Percentiles rank a stretch among this genome's conserved stretches.
Evolutionary conservation across 257 asterid genomes (phyloP).

Genomic region (Linaria vulgaris): DNA sequence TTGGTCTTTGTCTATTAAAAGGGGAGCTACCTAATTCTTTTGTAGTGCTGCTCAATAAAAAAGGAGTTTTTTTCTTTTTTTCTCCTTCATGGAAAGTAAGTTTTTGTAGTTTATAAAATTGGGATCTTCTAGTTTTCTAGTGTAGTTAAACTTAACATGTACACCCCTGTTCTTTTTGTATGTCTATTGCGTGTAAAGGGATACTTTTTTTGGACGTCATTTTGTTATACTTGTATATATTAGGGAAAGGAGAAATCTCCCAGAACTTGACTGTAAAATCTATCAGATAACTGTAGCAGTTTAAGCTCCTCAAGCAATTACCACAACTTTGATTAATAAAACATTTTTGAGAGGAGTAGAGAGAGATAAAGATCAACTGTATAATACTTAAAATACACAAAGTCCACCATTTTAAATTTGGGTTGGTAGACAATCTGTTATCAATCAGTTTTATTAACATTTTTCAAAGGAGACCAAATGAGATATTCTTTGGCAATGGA

Average conservation of each 20-base stretch:
- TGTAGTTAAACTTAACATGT: no score
- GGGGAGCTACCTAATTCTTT: no score
- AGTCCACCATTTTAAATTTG: background rate
- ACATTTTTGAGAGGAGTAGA: background rate
- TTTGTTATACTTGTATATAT: background rate
- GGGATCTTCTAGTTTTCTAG: no score
- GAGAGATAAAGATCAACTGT: background rate
- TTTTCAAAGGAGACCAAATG: background rate
- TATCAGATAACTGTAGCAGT: constrained; percentile 2
- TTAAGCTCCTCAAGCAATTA: constrained; percentile 7
- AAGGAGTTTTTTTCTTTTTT: no score
- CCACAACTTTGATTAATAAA: background rate
- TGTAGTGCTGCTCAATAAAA: no score
- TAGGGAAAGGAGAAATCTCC: background rate
- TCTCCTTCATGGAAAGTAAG: no score
- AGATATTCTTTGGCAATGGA: background rate
- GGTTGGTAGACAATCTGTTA: background rate
- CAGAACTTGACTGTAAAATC: background rate
- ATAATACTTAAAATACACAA: background rate
- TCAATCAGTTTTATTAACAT: background rate
- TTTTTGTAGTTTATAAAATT: no score
- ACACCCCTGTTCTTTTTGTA: no score
- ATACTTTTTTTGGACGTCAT: background rate
- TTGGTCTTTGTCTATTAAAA: no score
- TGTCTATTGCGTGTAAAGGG: no score